These are phyloP conservation scores for Periconia sp. DNA, from an alignment of 2,329 filamentous ascomycete genomes.

Conservation along the genomic window DNA sequence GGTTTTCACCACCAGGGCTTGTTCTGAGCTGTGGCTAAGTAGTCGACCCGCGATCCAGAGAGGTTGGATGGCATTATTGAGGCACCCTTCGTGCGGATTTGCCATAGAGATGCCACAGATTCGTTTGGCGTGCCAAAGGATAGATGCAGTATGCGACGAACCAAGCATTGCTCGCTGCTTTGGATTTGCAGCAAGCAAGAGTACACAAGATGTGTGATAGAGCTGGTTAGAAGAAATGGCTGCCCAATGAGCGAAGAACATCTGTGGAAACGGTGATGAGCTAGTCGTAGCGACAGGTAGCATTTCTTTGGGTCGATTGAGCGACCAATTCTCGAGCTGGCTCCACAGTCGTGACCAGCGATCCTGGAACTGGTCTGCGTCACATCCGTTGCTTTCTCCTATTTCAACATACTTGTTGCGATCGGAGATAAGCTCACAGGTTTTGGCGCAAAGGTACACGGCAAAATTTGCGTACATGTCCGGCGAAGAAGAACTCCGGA, in stretches of 20 bases:
- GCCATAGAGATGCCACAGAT: slow-evolving; percentile 63
- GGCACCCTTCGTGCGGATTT: slow-evolving; percentile 61
- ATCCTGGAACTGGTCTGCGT: slow-evolving; percentile 47
- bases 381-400: slow-evolving; percentile 54
- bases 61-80: slow-evolving; percentile 65
- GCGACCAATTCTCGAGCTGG: slow-evolving; percentile 57
- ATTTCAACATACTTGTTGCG: slow-evolving; percentile 58
- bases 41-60: slow-evolving; percentile 63
- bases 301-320: slow-evolving; percentile 55
- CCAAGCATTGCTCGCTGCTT: slow-evolving; percentile 30
- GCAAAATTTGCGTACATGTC: slow-evolving; percentile 60
- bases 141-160: slow-evolving; percentile 46
- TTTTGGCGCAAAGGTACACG: slow-evolving; percentile 56
- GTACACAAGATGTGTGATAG: slow-evolving; percentile 62
- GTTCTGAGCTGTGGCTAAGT: slow-evolving; percentile 58
- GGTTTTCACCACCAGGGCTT: slow-evolving; percentile 47
- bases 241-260: slow-evolving; percentile 61
- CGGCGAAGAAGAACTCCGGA: slow-evolving; percentile 44
- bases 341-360: slow-evolving; percentile 59
- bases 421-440: slow-evolving; percentile 57
- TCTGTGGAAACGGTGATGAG: slow-evolving; percentile 56
- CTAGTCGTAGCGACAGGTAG: slow-evolving; percentile 53
- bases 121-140: slow-evolving; percentile 62
- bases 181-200: slow-evolving; percentile 57
- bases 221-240: slow-evolving; percentile 65